phyloP scores from a whole-genome alignment of 108 stramenopile species.

The Pseudonitzschia multiseries region DNA sequence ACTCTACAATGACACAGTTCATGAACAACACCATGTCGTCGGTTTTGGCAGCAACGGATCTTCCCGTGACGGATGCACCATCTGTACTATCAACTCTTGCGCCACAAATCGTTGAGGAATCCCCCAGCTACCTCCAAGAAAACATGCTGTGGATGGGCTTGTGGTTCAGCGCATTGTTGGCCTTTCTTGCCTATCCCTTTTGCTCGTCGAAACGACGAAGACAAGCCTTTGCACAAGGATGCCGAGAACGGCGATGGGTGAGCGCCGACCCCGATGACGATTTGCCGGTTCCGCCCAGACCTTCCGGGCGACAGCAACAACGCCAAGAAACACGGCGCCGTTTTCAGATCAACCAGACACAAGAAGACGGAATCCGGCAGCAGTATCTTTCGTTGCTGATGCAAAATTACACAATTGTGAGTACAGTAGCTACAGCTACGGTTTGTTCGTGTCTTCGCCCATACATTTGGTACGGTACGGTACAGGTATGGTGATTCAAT shows the following conservation, averaged over 20 bases:
- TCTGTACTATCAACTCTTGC: not conserved
- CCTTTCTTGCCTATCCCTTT: conserved; percentile 30
- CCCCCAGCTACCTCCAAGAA: not conserved
- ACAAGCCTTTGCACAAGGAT: conserved; percentile 16
- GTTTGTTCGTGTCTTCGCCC: too few relatives aligned
- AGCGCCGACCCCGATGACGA: conserved; percentile 9
- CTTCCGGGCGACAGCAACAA: conserved; percentile 21
- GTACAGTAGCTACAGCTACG: too few relatives aligned
- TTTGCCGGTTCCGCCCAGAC: not conserved
- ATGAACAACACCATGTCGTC: too few relatives aligned
- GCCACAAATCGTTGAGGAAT: not conserved
- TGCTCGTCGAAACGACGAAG: conserved; percentile 7
- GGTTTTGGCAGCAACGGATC: too few relatives aligned
- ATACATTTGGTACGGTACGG: too few relatives aligned
- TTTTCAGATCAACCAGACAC: conserved; percentile 16
- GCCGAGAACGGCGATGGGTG: conserved; percentile 31
- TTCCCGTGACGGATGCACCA: not conserved
- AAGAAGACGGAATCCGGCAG: conserved; percentile 46
- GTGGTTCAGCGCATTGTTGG: conserved; percentile 7
- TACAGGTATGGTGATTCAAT: not conserved
- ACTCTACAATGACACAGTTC: too few relatives aligned
- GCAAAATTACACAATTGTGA: conserved; percentile 33
- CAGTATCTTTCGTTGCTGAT: conserved; percentile 21
- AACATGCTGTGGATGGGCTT: conserved; percentile 14
- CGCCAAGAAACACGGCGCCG: not conserved